These are phyloP conservation scores for Colletotrichum truncatum DNA, from an alignment of 2,329 filamentous ascomycete genomes.

Conservation along the genomic window DNA sequence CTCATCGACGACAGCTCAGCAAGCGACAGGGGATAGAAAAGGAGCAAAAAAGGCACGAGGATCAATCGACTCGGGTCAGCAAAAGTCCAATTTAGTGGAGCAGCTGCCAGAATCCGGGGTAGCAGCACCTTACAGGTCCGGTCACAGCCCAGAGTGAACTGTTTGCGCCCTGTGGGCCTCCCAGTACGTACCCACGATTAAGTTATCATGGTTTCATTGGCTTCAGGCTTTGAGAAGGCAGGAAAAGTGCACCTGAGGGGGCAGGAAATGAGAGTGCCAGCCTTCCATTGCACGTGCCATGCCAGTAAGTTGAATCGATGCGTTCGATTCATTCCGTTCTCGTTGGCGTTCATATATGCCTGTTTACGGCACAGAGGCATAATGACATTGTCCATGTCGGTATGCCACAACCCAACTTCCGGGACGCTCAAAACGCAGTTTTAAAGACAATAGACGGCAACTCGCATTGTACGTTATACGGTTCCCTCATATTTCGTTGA, in stretches of 20 bases:
- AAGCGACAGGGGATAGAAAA: slow-evolving; percentile 18
- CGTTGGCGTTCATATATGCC: too few species aligned
- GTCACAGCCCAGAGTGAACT: neutral
- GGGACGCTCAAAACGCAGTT: slow-evolving; percentile 3
- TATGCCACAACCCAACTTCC: neutral
- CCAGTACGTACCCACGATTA: neutral
- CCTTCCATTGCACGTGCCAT: slow-evolving; percentile 1
- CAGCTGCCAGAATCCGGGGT: slow-evolving; percentile 25
- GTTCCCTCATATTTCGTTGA: neutral
- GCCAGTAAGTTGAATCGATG: too few species aligned
- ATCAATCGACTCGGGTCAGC: slow-evolving; percentile 16
- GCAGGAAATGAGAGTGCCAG: neutral
- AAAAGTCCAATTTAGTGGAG: slow-evolving; percentile 20
- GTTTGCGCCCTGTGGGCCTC: neutral
- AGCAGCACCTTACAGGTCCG: slow-evolving; percentile 18
- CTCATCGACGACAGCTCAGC: slow-evolving; percentile 10
- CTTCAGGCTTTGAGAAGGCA: neutral
- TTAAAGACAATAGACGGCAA: slow-evolving; percentile 2
- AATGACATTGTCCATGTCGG: neutral
- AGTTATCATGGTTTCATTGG: slow-evolving; percentile 21
- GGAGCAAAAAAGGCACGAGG: slow-evolving; percentile 16
- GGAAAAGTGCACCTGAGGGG: neutral
- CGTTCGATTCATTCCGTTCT: too few species aligned
- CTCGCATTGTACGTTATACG: neutral
- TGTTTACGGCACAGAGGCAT: too few species aligned